A percentile compares a stretch with the other conserved stretches of the same genome.
These are phyloP conservation scores for Pleurotus citrinopileatus DNA, from an alignment of 768 basidiomycete genomes.

Conservation along the genomic window DNA sequence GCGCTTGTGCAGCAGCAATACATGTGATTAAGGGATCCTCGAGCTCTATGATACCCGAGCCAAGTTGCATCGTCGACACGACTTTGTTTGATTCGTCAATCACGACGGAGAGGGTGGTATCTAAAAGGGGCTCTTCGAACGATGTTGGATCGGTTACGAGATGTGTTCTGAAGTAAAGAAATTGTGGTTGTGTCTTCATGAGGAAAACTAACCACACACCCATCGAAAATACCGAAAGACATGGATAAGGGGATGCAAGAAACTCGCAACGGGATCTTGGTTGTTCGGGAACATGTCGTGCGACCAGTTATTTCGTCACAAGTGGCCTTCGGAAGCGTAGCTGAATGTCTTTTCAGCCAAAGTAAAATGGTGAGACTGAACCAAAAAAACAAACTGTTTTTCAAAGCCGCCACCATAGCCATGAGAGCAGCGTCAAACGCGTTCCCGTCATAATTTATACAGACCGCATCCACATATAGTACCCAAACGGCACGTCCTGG, in stretches of 20 bases:
- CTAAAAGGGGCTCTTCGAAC: constrained; percentile 87
- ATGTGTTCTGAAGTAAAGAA: constrained; percentile 40
- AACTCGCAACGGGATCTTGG: constrained; percentile 44
- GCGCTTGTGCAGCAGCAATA: constrained; percentile 22
- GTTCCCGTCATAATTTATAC: constrained; percentile 98
- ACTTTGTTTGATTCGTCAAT: constrained; percentile 49
- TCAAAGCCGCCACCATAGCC: constrained; percentile 83
- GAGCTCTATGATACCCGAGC: constrained; percentile 30
- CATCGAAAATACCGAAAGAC: constrained; percentile 82
- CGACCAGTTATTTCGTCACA: constrained; percentile 66
- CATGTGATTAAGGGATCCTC: constrained; percentile 23
- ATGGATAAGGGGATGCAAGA: constrained; percentile 43
- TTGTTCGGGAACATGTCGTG: constrained; percentile 59
- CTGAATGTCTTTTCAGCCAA: constrained; percentile 30
- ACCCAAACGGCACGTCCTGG: constrained; percentile 84
- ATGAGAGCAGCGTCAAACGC: constrained; percentile 87
- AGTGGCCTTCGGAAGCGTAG: constrained; percentile 65
- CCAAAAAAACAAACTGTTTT: constrained; percentile 61
- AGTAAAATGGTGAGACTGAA: neutral
- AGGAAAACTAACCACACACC: constrained; percentile 43
- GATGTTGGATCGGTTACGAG: constrained; percentile 83
- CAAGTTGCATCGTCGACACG: constrained; percentile 53
- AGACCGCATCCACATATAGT: constrained; percentile 92
- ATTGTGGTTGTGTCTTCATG: too few species aligned
- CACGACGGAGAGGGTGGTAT: constrained; percentile 64